Percentiles rank a stretch among this genome's conserved stretches.
phyloP scores from a whole-genome alignment of 306 rosid genomes.

The Betula pendula region DNA sequence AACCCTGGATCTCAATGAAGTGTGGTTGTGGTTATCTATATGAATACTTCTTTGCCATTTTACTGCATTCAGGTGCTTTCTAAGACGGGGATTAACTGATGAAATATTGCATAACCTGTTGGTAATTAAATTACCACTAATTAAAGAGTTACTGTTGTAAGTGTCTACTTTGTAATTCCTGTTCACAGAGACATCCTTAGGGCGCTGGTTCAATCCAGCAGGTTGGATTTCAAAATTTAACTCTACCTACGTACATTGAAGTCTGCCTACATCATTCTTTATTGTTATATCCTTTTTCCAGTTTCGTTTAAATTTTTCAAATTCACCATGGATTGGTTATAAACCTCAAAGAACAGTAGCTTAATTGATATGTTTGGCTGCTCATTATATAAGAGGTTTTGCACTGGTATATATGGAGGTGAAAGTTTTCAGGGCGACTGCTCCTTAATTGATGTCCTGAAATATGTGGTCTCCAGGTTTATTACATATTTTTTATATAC shows the following conservation, averaged over 20 bases:
- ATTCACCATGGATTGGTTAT: too few species aligned
- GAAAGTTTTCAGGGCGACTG: too few species aligned
- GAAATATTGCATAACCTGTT: background rate
- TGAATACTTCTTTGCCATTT: conserved; percentile 3
- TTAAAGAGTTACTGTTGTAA: background rate
- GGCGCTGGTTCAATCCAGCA: background rate
- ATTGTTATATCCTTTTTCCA: background rate
- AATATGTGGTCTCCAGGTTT: too few species aligned
- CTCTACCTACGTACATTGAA: background rate
- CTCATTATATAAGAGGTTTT: too few species aligned
- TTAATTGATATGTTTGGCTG: too few species aligned
- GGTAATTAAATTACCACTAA: background rate
- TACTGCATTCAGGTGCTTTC: background rate
- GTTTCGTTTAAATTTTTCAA: too few species aligned
- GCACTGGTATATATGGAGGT: too few species aligned
- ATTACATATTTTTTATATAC: too few species aligned
- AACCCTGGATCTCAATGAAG: background rate
- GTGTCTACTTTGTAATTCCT: background rate
- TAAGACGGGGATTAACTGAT: background rate
- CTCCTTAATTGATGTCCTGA: too few species aligned
- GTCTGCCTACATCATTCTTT: background rate
- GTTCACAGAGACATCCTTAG: background rate
- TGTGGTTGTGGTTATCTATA: background rate
- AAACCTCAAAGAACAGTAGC: too few species aligned
- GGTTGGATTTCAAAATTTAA: background rate